Conservation (phyloP, 768 basidiomycete genomes). For the Trichaptum fuscoviolaceum region DNA sequence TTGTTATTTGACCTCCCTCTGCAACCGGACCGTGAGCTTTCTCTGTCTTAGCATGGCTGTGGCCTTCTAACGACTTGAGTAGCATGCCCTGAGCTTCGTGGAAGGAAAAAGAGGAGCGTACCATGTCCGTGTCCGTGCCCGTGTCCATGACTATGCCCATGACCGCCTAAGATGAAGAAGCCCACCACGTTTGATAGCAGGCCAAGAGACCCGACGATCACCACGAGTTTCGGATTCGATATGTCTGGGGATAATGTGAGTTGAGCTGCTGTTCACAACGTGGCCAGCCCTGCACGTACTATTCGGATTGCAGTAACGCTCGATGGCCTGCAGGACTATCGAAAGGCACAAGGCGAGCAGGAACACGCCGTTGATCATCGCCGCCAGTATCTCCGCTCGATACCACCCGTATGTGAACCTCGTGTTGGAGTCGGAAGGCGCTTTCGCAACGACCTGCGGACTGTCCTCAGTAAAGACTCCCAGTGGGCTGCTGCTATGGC, state of each 20-base stretch:
- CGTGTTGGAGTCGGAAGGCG: slow-evolving; percentile 13
- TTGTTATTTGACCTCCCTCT: not conserved
- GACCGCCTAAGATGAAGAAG: slow-evolving; percentile 17
- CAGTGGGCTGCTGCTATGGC: not conserved
- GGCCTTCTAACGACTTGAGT: not conserved
- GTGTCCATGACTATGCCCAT: not conserved
- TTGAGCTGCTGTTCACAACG: slow-evolving; percentile 41
- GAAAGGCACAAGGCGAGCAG: slow-evolving; percentile 19
- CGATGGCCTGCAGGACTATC: slow-evolving; percentile 20
- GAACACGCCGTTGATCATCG: slow-evolving; percentile 30
- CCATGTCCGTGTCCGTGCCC: too few relatives aligned
- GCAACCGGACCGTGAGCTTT: not conserved
- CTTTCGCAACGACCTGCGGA: slow-evolving; percentile 1
- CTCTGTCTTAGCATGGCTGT: not conserved
- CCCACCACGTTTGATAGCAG: slow-evolving; percentile 16
- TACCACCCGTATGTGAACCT: slow-evolving; percentile 48
- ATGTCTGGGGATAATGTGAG: slow-evolving; percentile 33
- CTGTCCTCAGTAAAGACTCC: slow-evolving; percentile 16
- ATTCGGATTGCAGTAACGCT: slow-evolving; percentile 21
- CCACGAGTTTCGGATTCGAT: slow-evolving; percentile 13
- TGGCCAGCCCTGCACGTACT: slow-evolving; percentile 29
- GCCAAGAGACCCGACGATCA: slow-evolving; percentile 18
- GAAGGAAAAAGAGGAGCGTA: not conserved
- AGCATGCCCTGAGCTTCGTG: not conserved
- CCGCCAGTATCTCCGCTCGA: slow-evolving; percentile 41